Percentiles rank a stretch among this genome's conserved stretches.
These are phyloP conservation scores for Sordariomycetes sp. DNA, from an alignment of 2,329 filamentous ascomycete species.

Conservation along the genomic window DNA sequence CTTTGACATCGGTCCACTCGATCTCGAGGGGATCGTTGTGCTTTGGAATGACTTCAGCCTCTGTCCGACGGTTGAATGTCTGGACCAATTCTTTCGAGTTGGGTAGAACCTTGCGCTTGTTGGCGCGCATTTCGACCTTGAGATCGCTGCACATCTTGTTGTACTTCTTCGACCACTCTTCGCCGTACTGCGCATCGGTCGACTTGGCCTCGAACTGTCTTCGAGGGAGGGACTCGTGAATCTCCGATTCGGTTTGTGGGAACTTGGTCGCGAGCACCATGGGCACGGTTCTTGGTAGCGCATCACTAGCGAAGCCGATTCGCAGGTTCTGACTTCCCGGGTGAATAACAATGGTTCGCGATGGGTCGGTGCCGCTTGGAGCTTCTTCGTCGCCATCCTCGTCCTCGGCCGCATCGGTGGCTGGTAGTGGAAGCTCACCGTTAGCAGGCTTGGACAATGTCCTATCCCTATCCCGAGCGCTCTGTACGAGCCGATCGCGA, in stretches of 20 bases:
- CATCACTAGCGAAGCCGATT: conserved; percentile 92
- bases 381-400: conserved; percentile 43
- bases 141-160: conserved; percentile 77
- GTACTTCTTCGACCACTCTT: conserved; percentile 70
- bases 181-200: conserved; percentile 75
- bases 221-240: conserved; percentile 68
- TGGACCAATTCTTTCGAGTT: conserved; percentile 94
- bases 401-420: conserved; percentile 50
- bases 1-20: conserved; percentile 83
- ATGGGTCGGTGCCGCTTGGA: conserved; percentile 60
- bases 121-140: conserved; percentile 81
- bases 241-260: conserved; percentile 72
- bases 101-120: conserved; percentile 91
- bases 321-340: conserved; percentile 91
- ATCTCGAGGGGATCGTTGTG: conserved; percentile 93
- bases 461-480: conserved; percentile 79
- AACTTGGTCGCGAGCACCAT: conserved; percentile 84
- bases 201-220: conserved; percentile 53
- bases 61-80: conserved; percentile 82
- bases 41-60: conserved; percentile 79
- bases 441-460: conserved; percentile 64
- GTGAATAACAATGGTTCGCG: conserved; percentile 91
- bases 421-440: conserved; percentile 52
- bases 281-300: conserved; percentile 84
- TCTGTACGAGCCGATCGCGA: conserved; percentile 74